Evolutionary conservation across 2,329 filamentous ascomycete genomes (phyloP), one percentile per base, ranked within the genome.

Genomic region (Fusarium praegraminearum): DNA sequence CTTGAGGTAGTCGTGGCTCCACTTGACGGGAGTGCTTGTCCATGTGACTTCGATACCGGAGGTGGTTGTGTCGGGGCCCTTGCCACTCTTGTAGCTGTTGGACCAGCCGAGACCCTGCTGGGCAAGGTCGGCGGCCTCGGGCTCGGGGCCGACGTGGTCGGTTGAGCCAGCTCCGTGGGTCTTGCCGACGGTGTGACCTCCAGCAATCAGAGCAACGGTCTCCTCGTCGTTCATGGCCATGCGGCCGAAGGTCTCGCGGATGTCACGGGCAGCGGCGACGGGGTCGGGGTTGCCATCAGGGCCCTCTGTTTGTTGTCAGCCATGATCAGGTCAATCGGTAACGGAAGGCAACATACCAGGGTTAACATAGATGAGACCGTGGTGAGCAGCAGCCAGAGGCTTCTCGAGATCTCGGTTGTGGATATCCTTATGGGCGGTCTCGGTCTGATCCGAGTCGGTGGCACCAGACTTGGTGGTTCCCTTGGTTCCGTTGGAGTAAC

Each of bases 211-310:
- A 8, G 92, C 91, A 51, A 92, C 91, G 0, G 92, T 94, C 84
- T 94, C 92, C 80, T 92, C 89, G 76, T 93, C 91, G 77, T 92
- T 89, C 92, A 94, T 94, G 68, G 89, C 91, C 91, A 94, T 94
- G 78, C 91, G 91, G 71, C 84, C 84, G 73, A 94, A 94, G 32
- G 92, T 93, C 61, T 84, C 86, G 70, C 91, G 90, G 76, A 94
- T 94, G 75, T 94, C 92, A 62, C 84, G 80, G 44, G 88, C 92
- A 4, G 92, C 85, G 12, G 90, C 89, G 35, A 89, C 78, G 26
- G 91, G 89, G 76, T 94, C 91, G 5, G 91, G 90, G 57, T 86
- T 86, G 62, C 89, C 91, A 73, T 93, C 89, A 33, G 92, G 92
- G 10, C 92, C 91, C 79, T 93, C 92, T 92, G 43, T 88, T 89